Percentiles rank a stretch among this genome's conserved stretches.
Evolutionary conservation across 371 early-diverging fungal species (phyloP).

Genomic region (Mortierella sp.): DNA sequence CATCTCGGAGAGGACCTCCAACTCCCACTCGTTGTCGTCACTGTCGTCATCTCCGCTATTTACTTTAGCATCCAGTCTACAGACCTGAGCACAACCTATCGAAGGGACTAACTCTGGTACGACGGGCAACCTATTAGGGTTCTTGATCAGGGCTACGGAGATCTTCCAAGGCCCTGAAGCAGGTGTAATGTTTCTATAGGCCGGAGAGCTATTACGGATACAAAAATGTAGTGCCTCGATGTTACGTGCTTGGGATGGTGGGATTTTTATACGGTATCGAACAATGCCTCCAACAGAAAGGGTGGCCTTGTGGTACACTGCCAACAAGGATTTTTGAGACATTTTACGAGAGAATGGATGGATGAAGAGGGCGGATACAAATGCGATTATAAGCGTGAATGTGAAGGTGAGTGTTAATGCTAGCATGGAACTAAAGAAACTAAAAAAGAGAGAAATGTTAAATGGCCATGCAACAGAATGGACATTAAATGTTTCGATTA

Average conservation of each 20-base stretch:
- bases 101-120: slow-evolving; percentile 37
- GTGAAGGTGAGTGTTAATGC: neutral
- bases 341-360: slow-evolving; percentile 16
- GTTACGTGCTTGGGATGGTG: slow-evolving; percentile 9
- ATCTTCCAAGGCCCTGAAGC: slow-evolving; percentile 53
- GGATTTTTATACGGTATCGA: slow-evolving; percentile 42
- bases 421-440: neutral
- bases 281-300: slow-evolving; percentile 52
- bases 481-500: too few species aligned
- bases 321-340: slow-evolving; percentile 34
- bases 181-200: slow-evolving; percentile 42
- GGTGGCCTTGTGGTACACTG: slow-evolving; percentile 29
- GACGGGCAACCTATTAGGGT: slow-evolving; percentile 33
- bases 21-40: slow-evolving; percentile 47
- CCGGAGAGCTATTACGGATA: slow-evolving; percentile 37
- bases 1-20: slow-evolving; percentile 55
- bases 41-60: neutral
- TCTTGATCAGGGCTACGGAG: slow-evolving; percentile 31
- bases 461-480: too few species aligned
- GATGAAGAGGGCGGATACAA: neutral
- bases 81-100: slow-evolving; percentile 41
- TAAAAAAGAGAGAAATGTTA: neutral
- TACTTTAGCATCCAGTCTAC: slow-evolving; percentile 27
- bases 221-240: slow-evolving; percentile 43
- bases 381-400: neutral